These are phyloP conservation scores for Phytophthora colocasiae DNA, from an alignment of 352 stramenopile species.

Conservation along the genomic window DNA sequence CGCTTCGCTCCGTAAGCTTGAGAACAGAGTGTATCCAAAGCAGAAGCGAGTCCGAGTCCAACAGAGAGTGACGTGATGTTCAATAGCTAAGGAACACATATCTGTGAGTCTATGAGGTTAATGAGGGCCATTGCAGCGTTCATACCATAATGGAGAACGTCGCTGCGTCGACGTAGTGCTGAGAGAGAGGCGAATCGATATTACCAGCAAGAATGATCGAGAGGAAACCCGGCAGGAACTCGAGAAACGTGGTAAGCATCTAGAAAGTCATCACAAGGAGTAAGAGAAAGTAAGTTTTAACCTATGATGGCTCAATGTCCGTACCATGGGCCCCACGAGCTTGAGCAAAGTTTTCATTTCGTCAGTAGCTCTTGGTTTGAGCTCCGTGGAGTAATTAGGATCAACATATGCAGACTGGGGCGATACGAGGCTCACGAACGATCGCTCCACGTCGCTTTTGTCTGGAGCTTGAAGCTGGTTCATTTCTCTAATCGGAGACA, in stretches of 20 bases:
- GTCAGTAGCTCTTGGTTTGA: slow-evolving; percentile 13
- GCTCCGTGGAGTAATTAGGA: slow-evolving; percentile 4
- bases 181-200: slow-evolving; percentile 55
- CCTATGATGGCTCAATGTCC: not conserved
- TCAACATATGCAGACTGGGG: not conserved
- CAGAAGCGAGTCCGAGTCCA: slow-evolving; percentile 64
- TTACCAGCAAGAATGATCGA: slow-evolving; percentile 62
- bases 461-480: not conserved
- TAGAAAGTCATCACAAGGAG: not conserved
- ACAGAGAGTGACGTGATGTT: slow-evolving; percentile 43
- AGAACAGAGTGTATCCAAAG: slow-evolving; percentile 75
- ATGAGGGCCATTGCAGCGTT: not conserved
- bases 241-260: slow-evolving; percentile 48
- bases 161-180: slow-evolving; percentile 58
- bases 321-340: slow-evolving; percentile 47
- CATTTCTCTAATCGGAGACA: slow-evolving; percentile 2
- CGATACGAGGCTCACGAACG: slow-evolving; percentile 5
- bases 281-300: no score
- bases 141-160: slow-evolving; percentile 55
- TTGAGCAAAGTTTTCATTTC: slow-evolving; percentile 49
- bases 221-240: slow-evolving; percentile 47
- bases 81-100: slow-evolving; percentile 1
- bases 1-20: slow-evolving; percentile 64
- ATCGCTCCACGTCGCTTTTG: slow-evolving; percentile 3
- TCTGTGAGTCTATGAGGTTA: not conserved